Percentiles rank a stretch among this genome's conserved stretches.
phyloP scores from a whole-genome alignment of 2,329 filamentous ascomycete genomes.

The Fusarium sp. region DNA sequence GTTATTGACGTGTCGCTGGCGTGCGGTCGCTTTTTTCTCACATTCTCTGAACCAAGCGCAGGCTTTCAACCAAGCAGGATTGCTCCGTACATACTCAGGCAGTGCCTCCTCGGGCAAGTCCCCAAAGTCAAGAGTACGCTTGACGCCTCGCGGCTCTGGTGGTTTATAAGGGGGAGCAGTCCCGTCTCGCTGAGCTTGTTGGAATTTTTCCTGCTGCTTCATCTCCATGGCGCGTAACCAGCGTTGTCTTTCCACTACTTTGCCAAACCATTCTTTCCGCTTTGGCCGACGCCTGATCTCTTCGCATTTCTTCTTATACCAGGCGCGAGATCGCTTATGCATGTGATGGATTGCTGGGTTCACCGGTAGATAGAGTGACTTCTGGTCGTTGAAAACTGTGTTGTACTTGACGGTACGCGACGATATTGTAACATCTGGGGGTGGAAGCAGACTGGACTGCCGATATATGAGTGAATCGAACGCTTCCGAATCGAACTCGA shows the following conservation, averaged over 20 bases:
- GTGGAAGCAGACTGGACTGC: constrained; percentile 47
- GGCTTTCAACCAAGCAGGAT: constrained; percentile 60
- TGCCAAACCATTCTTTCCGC: constrained; percentile 65
- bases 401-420: constrained; percentile 8
- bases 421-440: constrained; percentile 35
- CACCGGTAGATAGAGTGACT: constrained; percentile 58
- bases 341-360: constrained; percentile 65
- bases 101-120: constrained; percentile 56
- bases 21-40: constrained; percentile 34
- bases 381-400: constrained; percentile 36
- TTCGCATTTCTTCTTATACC: constrained; percentile 60
- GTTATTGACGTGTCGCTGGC: constrained; percentile 24
- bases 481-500: constrained; percentile 43
- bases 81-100: constrained; percentile 58
- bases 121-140: constrained; percentile 52
- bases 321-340: constrained; percentile 57
- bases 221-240: constrained; percentile 47
- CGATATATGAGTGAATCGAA: constrained; percentile 58
- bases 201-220: constrained; percentile 22
- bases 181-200: constrained; percentile 19
- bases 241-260: constrained; percentile 55
- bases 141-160: constrained; percentile 49
- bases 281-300: constrained; percentile 64
- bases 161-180: constrained; percentile 38
- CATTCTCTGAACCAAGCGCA: constrained; percentile 54